phyloP scores from a whole-genome alignment of 2,329 filamentous ascomycete species.

The Ophioceras dolichostomum region DNA sequence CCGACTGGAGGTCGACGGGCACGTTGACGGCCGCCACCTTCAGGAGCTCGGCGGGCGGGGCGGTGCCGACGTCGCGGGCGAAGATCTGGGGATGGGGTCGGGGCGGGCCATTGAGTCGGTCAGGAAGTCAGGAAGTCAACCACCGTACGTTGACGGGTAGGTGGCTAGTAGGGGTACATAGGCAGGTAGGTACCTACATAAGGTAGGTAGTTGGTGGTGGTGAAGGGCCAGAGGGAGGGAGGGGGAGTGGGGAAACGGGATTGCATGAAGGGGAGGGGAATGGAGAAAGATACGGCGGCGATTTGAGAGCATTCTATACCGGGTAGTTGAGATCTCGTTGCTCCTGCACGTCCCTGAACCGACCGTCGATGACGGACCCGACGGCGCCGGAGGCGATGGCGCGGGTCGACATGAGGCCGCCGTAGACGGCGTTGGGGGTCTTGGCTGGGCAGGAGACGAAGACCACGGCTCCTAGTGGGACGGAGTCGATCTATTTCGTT shows the following conservation, averaged over 20 bases:
- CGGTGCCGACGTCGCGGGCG: slow-evolving; percentile 28
- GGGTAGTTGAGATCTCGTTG: slow-evolving; percentile 35
- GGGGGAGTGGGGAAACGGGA: too few species aligned
- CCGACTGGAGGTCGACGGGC: slow-evolving; percentile 22
- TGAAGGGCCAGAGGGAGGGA: too few species aligned
- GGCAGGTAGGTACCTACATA: too few species aligned
- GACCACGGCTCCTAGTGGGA: slow-evolving; percentile 31
- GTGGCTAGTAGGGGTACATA: too few species aligned
- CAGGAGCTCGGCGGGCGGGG: slow-evolving; percentile 26
- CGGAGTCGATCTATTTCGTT: slow-evolving; percentile 29
- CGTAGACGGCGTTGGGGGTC: slow-evolving; percentile 38
- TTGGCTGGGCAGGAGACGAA: slow-evolving; percentile 35
- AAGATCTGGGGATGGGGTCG: slow-evolving; percentile 22
- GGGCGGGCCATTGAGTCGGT: too few species aligned
- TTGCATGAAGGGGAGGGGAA: too few species aligned
- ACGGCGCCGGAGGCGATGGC: slow-evolving; percentile 29
- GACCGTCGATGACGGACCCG: slow-evolving; percentile 38
- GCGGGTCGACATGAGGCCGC: slow-evolving; percentile 38
- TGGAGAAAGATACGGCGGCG: too few species aligned
- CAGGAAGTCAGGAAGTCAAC: too few species aligned
- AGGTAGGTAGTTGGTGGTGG: too few species aligned
- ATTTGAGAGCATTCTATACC: too few species aligned
- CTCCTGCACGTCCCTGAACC: slow-evolving; percentile 39
- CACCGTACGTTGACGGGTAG: too few species aligned
- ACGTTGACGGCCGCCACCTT: slow-evolving; percentile 30